Base-by-base conservation (phyloP, 179 eudicot genomes). In the Heliamphora pulchella region DNA sequence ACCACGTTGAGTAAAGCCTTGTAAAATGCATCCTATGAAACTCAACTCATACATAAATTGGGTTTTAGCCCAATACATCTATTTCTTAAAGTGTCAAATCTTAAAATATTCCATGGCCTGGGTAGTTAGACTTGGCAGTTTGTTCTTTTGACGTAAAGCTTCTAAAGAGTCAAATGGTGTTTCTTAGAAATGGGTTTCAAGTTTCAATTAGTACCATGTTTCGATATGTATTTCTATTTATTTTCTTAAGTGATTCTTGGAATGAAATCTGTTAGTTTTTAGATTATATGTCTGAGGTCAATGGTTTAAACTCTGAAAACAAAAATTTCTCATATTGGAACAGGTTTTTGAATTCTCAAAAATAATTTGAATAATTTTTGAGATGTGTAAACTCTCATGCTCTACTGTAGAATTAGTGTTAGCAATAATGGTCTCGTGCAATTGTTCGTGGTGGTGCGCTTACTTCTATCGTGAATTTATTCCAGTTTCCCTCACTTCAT, bases 401-500 rank as follows among this genome's bases (percentile, higher is more conserved):
- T 59, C 63, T 78, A 15, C 63, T 48, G 66, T 53, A 64, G 44
- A 63, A 58, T 3, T 58, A 47, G 47, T 59, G 77, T 9, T 79
- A n/a, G 71, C 73, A 72, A 48, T 51, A 72, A 50, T 50, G 64
- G 78, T 31, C 61, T 13, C 8, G 8, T 2, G 7, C 1, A 80
- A 61, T 20, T 80, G 22, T 22, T 79, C 17, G 10, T 73, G 78
- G 71, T 59, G 70, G 59, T 58, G 17, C 70, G 61, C 82, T 80
- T 18, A 64, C 79, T 65, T 48, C 71, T 80, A 9, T 14, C 43
- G 15, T 78, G 63, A 14, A 70, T 71, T 43, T 57, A 0, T 82
- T 57, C 66, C 62, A 77, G 80, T 18, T 71, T 85, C 39, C 55
- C 48, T 69, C 48, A 22, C 64, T 55, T 44, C 64, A 79, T 67